Base-by-base conservation (phyloP, 2,329 filamentous ascomycete genomes). In the Aspergillus viridinutans region DNA sequence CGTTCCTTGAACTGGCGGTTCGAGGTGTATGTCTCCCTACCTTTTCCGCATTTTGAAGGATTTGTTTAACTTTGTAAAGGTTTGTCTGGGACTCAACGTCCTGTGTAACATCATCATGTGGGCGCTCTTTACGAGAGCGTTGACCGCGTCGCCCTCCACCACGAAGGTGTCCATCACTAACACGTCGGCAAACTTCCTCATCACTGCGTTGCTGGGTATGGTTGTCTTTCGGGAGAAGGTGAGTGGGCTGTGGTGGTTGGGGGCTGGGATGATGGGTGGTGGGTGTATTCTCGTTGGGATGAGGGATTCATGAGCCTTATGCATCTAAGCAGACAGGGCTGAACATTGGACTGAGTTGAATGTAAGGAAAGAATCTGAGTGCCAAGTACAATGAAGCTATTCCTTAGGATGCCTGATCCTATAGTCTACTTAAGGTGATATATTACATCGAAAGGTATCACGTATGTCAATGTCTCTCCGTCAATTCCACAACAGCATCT, bases 91-190 rank as follows among this genome's bases (percentile, higher is more conserved):
- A 38, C 77, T 86, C 51, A 87, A 87, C 64, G 74, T 87, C 57
- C 65, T 83, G 64, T 86, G 85, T 74, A 87, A 86, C 65, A 78
- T 80, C 28, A 77, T 83, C 26, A 87, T 87, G 84, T 87, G 84
- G 84, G 82, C 81, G 0, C 76, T 87, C 17, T 87, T 86, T 73
- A 87, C 84, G 1, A 79, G 82, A 43, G 84, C 84, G 14, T 72
- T 87, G 17, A 86, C 84, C 0, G 80, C 84, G 20, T 80, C 81
- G 0, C 78, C 80, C 38, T 85, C 83, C 12, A 86, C 85, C 2
- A 84, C 84, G 1, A 83, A 84, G 55, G 85, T 86, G 55, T 82
- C 80, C 52, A 81, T 87, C 58, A 84, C 86, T 55, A 87, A 87
- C 62, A 86, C 85, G 17, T 81, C 81, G 52, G 79, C 83, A 2